A percentile compares a stretch with the other conserved stretches of the same genome.
phyloP scores from a whole-genome alignment of 1,284 basidiomycete genomes.

The Ustilago vetiveriae region DNA sequence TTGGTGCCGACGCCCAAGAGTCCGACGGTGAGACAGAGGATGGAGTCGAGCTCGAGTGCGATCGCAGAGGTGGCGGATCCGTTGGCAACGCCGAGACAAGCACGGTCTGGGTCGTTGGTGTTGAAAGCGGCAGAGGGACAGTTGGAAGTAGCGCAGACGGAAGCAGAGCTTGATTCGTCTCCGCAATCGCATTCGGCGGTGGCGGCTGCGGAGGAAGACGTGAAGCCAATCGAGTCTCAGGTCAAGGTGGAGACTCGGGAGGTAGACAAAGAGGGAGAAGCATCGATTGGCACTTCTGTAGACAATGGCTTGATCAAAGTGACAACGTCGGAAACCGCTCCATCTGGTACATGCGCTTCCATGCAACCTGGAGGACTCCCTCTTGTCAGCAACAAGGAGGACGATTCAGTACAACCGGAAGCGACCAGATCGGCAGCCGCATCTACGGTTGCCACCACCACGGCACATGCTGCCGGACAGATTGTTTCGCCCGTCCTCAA shows the following conservation, averaged over 20 bases:
- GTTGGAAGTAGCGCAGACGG: too few relatives aligned
- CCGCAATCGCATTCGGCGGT: neutral
- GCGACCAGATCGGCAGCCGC: constrained; percentile 6
- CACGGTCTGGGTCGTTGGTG: neutral
- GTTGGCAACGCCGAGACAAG: constrained; percentile 11
- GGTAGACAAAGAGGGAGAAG: neutral
- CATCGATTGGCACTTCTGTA: neutral
- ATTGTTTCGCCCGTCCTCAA: constrained; percentile 2
- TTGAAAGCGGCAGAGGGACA: neutral
- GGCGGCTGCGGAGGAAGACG: too few relatives aligned
- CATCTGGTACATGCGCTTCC: constrained; percentile 3
- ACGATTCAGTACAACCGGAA: neutral
- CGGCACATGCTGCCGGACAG: constrained; percentile 3
- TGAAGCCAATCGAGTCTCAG: too few relatives aligned
- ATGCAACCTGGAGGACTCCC: constrained; percentile 7
- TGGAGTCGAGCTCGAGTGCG: constrained; percentile 12
- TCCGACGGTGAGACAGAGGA: constrained; percentile 7
- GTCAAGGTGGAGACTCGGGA: neutral
- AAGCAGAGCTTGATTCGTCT: too few relatives aligned
- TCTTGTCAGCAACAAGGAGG: constrained; percentile 12
- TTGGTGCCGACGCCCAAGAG: constrained; percentile 23
- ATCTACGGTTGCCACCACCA: constrained; percentile 5
- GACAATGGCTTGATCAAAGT: constrained; percentile 5
- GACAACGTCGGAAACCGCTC: neutral
- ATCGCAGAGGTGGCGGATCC: neutral